Evolutionary conservation across 1,284 basidiomycete genomes (phyloP).

Genomic region (Boletellus deceptivus): DNA sequence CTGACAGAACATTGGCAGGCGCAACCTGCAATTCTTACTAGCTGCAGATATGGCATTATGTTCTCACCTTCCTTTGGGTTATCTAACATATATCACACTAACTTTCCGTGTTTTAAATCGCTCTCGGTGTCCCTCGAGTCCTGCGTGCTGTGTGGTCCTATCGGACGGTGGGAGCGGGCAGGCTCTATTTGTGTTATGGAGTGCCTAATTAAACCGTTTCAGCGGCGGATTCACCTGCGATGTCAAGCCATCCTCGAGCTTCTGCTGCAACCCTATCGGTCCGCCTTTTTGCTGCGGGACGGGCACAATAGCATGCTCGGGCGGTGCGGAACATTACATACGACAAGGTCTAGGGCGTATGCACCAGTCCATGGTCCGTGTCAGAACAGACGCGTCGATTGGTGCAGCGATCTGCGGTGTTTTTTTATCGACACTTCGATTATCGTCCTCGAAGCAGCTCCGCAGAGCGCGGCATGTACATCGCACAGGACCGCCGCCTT

Average conservation of each 20-base stretch:
- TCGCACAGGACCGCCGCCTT: conserved; percentile 15
- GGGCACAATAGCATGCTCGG: not conserved
- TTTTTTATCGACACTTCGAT: conserved; percentile 22
- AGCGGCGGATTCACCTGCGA: not conserved
- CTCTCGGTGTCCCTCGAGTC: too few species aligned
- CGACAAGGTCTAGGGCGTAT: not conserved
- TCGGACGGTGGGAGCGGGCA: too few species aligned
- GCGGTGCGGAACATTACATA: not conserved
- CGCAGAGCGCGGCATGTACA: conserved; percentile 31
- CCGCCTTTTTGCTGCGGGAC: not conserved
- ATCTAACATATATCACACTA: too few species aligned
- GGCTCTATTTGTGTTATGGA: not conserved
- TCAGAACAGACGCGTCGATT: not conserved
- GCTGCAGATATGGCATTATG: too few species aligned
- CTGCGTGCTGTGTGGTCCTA: too few species aligned
- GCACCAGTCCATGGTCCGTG: not conserved
- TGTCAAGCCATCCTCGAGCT: not conserved
- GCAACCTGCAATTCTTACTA: too few species aligned
- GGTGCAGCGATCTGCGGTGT: conserved; percentile 1
- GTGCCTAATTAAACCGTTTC: not conserved
- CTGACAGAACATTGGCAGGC: too few species aligned
- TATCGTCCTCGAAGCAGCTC: conserved; percentile 32
- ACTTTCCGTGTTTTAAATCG: too few species aligned
- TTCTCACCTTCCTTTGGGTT: too few species aligned
- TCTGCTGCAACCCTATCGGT: not conserved